Base-by-base conservation (phyloP, 352 stramenopile species). In the Phytophthora sp. region DNA sequence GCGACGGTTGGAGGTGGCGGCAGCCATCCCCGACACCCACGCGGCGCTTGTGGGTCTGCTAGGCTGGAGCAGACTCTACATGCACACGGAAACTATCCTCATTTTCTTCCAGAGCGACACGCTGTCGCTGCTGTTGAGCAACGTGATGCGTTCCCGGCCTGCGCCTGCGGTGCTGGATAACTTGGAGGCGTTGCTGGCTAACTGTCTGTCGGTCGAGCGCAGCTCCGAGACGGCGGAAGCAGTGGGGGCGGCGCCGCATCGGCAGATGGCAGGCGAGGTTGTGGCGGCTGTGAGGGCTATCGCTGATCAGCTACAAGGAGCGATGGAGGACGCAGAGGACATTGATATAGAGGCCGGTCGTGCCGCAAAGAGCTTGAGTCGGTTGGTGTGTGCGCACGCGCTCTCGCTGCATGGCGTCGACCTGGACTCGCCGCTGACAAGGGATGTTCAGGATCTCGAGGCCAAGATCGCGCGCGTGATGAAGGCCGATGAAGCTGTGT, bases 31-130 rank as follows among this genome's bases (percentile, higher is more conserved):
- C 0, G 82, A 95, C 64, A 71, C 87, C 31, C 84, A 93, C 45
- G 82, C 83, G 9, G 86, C 84, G 27, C 80, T 95, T 11, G 74
- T 90, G 23, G 86, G 86, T 1, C 74, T 95, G 7, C 50, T 93
- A 3, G 83, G 82, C 13, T 95, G 86, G 86, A 93, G 84, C 33
- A 73, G 77, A 13, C 36, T 93, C 35, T 87, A 79, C 57, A 41
- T 83, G 18, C 69, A 84, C 66, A 84, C 81, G 5, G 83, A 90
- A 12, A 83, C 82, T n/a, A 83, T 91, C 51, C 60, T 86, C 38
- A 58, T 65, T 23, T 88, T 93, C 58, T 91, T 95, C 69, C 76
- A 92, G 56, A 83, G 82, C 61, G 56, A 82, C 16, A 83, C 86
- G 27, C 73, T 95, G 41, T 58, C 73, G 30, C 56, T 90, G 44